Base-by-base conservation (phyloP, 108 stramenopile genomes). In the Aurantiochytrium sp. region DNA sequence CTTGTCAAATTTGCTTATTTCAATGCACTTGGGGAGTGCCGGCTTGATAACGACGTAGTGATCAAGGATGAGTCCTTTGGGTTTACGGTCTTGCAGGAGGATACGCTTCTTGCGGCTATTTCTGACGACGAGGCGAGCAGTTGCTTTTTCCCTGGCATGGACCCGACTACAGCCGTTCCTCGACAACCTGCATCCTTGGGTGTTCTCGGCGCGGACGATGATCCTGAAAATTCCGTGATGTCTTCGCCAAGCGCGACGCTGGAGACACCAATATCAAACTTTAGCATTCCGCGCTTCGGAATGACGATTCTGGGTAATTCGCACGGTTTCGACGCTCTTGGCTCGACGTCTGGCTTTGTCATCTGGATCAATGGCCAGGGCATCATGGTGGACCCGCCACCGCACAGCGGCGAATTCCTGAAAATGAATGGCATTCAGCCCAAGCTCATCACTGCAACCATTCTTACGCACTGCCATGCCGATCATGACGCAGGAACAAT, bases 301-400 rank as follows among this genome's bases (percentile, higher is more conserved):
- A 94, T 97, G 4, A 98, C 97, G 18, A 96, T 97, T 29, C 91
- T 98, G 42, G 97, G 97, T 5, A 97, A 96, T 92, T 97, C 97
- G 5, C 96, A 97, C 89, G 97, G 97, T 5, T 98, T 98, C 90
- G 92, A 92, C 49, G 35, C 73, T 18, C 44, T 28, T 14, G 92
- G 92, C 0, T 89, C 72, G 44, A 91, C 91, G 28, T 88, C 87
- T 14, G 91, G 91, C 18, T 91, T 90, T 55, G 91, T 91, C n/a
- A 90, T 91, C 5, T 91, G 91, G 91, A 90, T 91, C 44, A 90
- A 90, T 44, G 51, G 91, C 43, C 87, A 90, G 23, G 91, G 91
- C 4, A 90, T 88, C 55, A 91, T 92, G 91, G 89, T 92, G 28
- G 97, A 98, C 88, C 97, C 97, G 1, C 97, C 97, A 28, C 87